A percentile compares a stretch with the other conserved stretches of the same genome.
These are phyloP conservation scores for Hypericum androsaemum DNA, from an alignment of 345 rosid genomes.

Conservation along the genomic window DNA sequence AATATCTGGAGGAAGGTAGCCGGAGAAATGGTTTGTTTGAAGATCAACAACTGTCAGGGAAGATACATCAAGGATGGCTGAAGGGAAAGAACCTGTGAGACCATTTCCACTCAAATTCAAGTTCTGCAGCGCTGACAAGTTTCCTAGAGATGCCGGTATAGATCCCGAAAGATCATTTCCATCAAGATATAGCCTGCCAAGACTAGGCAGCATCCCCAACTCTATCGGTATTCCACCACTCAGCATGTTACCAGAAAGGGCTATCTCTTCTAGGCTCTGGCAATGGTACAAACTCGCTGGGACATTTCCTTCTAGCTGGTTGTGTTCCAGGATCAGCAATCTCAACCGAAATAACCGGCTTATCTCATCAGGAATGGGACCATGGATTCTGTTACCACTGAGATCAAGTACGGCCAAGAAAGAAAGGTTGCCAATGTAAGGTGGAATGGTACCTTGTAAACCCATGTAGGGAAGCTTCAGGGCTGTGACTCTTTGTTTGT, in stretches of 20 bases:
- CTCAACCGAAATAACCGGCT: neutral
- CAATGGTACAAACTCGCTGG: slow-evolving; percentile 5
- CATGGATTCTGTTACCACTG: neutral
- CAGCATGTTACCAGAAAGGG: neutral
- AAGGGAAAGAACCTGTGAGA: slow-evolving; percentile 11
- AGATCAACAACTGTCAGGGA: accelerated
- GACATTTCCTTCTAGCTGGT: slow-evolving; percentile 4
- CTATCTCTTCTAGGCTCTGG: neutral
- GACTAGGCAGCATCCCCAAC: slow-evolving; percentile 6
- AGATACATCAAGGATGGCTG: slow-evolving; percentile 24
- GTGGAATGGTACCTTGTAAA: slow-evolving; percentile 10
- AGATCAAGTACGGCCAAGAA: neutral
- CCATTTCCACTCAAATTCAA: slow-evolving; percentile 1
- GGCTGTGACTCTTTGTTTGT: slow-evolving; percentile 1
- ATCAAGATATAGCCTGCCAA: neutral
- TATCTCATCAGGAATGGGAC: neutral
- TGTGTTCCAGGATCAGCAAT: neutral
- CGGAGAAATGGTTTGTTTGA: neutral
- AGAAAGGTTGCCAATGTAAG: slow-evolving; percentile 11
- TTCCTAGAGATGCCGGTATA: slow-evolving; percentile 13
- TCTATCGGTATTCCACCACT: neutral
- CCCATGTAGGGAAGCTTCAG: neutral
- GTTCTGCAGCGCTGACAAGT: slow-evolving; percentile 3
- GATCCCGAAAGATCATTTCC: slow-evolving; percentile 3
- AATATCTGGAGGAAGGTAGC: slow-evolving; percentile 17